Base-by-base conservation (phyloP, 345 rosid species). In the Citrus trifoliata region DNA sequence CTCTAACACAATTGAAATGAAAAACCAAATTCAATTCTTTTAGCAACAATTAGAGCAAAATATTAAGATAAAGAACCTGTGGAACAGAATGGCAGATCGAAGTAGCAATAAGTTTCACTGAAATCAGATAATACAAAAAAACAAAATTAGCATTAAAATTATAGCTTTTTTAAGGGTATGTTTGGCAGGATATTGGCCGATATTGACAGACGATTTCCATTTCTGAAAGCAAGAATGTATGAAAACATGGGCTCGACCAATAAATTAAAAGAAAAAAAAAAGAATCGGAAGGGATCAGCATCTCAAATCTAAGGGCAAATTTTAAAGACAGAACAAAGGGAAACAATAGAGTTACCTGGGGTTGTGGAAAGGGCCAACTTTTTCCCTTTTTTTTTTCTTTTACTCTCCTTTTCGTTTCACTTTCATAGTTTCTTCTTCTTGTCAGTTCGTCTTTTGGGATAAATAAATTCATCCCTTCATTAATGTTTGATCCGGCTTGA, bases 21-120 rank as follows among this genome's bases (percentile, higher is more conserved):
- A 35, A 66, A 66, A 21, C 0, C 1, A 21, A 35, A 21, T 66
- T 35, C 42, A 28, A 9, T 9, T 35, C 5, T 21, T 33, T 35
- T 19, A 33, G 16, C 27, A 33, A 61, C 16, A 19, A n/a, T 4
- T 18, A 59, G 24, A 25, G 58, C 35, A 37, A 37, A 16, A 62
- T 13, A 35, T 22, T 9, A 59, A 56, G 70, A 61, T 5, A n/a
- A 62, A 65, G 16, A 82, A 94, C 94, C 93, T 87, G 90, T 88
- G 25, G 86, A 76, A 65, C 98, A 92, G 85, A 89, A 93, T 8
- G 94, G 98, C 18, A 93, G 92, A 84, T 93, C 93, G 37, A 90
- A 93, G 76, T 92, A 92, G 56, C 95, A 91, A 85, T 92, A 93
- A 10, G 98, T 93, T 87, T 93, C 93, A 80, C 98, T 93, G 92